These are phyloP conservation scores for Mrakia frigida DNA, from an alignment of 768 basidiomycete species.

Conservation along the genomic window DNA sequence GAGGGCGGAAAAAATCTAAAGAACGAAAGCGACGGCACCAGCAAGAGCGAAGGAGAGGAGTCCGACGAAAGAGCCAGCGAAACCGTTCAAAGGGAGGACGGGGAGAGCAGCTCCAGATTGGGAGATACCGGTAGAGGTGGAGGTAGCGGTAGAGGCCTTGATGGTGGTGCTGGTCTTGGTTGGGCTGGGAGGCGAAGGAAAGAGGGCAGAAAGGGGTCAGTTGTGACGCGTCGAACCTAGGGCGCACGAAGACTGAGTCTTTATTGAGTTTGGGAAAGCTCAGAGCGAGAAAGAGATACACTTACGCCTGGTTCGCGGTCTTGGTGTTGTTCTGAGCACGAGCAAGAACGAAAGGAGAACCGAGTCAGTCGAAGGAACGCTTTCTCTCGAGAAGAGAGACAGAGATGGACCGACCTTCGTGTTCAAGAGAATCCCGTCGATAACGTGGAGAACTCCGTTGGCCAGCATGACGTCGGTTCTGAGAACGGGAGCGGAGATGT, in stretches of 20 bases:
- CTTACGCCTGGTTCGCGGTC: conserved; percentile 4
- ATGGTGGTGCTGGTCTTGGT: neutral
- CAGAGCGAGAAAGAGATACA: neutral
- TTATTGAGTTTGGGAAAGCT: no score
- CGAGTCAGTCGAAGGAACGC: no score
- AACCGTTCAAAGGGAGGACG: neutral
- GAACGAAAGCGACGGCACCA: neutral
- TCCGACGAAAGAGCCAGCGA: neutral
- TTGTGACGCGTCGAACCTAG: neutral
- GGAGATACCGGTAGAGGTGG: neutral
- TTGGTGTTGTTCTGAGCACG: neutral
- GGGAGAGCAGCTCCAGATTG: neutral
- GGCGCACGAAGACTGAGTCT: no score
- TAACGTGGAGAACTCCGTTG: conserved; percentile 11
- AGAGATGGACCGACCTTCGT: neutral
- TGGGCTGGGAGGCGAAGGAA: neutral
- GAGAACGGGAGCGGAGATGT: conserved; percentile 3
- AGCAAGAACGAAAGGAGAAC: no score
- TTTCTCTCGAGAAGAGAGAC: no score
- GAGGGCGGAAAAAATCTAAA: neutral
- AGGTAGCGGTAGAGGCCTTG: neutral
- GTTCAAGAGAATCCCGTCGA: neutral
- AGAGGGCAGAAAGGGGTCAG: neutral
- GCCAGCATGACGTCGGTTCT: neutral
- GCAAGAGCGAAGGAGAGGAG: neutral